Percentiles rank a stretch among this genome's conserved stretches.
Evolutionary conservation across 495 filamentous ascomycete genomes (phyloP).

Genomic region (Hypomontagnella monticulosa): DNA sequence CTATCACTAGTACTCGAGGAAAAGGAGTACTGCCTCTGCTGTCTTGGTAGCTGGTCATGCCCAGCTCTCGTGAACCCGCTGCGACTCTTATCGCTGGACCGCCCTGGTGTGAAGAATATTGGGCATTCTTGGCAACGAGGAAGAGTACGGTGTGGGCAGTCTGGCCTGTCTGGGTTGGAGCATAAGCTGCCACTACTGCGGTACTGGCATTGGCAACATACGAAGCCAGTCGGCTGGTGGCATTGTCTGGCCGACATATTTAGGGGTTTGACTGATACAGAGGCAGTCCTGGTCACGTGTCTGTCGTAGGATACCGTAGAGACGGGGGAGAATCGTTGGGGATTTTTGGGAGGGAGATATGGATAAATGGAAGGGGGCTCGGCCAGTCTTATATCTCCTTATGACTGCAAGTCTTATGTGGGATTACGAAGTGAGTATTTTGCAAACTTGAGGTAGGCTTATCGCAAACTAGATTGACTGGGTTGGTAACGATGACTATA

Average conservation of each 20-base stretch:
- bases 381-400: too few species aligned
- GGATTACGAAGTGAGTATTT: too few species aligned
- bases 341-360: not conserved
- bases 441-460: too few species aligned
- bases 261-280: not conserved
- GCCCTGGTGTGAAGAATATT: constrained; percentile 29
- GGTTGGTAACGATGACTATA: too few species aligned
- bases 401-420: too few species aligned
- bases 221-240: constrained; percentile 42
- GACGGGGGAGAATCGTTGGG: too few species aligned
- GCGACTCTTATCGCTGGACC: not conserved
- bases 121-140: constrained; percentile 34
- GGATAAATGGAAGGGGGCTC: not conserved
- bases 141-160: constrained; percentile 30
- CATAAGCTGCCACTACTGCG: constrained; percentile 37
- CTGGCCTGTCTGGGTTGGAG: constrained; percentile 31
- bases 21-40: constrained; percentile 16
- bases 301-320: too few species aligned
- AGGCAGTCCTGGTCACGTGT: too few species aligned
- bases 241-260: constrained; percentile 8
- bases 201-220: constrained; percentile 37
- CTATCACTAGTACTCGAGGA: constrained; percentile 16
- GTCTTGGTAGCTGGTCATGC: not conserved
- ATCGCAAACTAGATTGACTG: too few species aligned
- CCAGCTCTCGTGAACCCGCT: not conserved